These are phyloP conservation scores for Sclerotinia borealis DNA, from an alignment of 2,329 filamentous ascomycete species.

Conservation along the genomic window DNA sequence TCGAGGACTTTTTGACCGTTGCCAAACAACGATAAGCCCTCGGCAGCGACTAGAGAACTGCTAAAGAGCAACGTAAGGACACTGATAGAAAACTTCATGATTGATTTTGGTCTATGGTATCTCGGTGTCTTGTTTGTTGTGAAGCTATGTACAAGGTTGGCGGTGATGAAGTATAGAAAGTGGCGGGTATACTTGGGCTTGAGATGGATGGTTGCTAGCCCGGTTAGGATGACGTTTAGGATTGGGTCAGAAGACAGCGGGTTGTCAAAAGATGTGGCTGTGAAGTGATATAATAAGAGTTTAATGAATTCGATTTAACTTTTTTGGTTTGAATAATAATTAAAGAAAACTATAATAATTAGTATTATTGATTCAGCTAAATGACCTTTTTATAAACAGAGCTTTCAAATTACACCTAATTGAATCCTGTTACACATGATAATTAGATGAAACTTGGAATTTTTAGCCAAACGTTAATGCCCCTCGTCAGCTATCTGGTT, in stretches of 20 bases:
- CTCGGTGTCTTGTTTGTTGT: conserved; percentile 7
- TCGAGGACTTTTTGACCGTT: conserved; percentile 42
- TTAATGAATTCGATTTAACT: background rate
- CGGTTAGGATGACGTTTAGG: conserved; percentile 8
- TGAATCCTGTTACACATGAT: background rate
- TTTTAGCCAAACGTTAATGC: background rate
- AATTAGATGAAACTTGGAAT: background rate
- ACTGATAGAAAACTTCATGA: conserved; percentile 31
- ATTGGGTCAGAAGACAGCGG: conserved; percentile 9
- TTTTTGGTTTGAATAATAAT: background rate
- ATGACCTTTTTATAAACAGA: too few species aligned
- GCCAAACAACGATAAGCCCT: conserved; percentile 41
- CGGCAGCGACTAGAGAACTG: conserved; percentile 34
- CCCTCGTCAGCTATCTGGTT: conserved; percentile 9
- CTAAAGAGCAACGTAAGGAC: conserved; percentile 27
- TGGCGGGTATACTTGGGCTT: background rate
- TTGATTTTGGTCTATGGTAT: conserved; percentile 11
- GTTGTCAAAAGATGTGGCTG: background rate
- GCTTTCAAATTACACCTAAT: too few species aligned
- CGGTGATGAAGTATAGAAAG: conserved; percentile 5
- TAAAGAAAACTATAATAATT: too few species aligned
- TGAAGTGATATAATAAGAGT: background rate
- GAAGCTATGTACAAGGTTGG: conserved; percentile 8
- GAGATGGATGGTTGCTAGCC: background rate
- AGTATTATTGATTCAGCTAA: too few species aligned